A percentile compares a stretch with the other conserved stretches of the same genome.
Evolutionary conservation across 768 basidiomycete genomes (phyloP).

Genomic region (Leccinum longicurvipes): DNA sequence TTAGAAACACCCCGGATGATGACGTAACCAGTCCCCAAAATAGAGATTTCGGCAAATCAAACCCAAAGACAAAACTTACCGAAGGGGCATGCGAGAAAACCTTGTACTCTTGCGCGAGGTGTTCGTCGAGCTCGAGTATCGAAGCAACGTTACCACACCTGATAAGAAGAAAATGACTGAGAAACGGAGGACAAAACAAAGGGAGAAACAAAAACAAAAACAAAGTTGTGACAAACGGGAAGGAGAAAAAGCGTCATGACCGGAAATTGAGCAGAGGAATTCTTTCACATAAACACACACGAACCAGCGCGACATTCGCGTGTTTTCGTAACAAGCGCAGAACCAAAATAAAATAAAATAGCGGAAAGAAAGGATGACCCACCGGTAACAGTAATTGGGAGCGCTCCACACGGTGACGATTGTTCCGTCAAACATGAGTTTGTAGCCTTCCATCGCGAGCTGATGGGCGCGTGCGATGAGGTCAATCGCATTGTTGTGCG

Average conservation of each 20-base stretch:
- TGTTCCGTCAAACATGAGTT: slow-evolving; percentile 92
- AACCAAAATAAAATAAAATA: neutral
- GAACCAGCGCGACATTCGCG: neutral
- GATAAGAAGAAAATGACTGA: neutral
- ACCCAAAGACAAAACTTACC: slow-evolving; percentile 42
- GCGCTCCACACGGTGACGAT: slow-evolving; percentile 99
- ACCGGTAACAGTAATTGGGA: slow-evolving; percentile 98
- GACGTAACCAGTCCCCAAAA: slow-evolving; percentile 4
- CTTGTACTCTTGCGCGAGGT: slow-evolving; percentile 92
- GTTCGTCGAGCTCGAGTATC: slow-evolving; percentile 90
- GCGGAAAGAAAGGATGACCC: slow-evolving; percentile 26
- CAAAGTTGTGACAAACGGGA: slow-evolving; percentile 8
- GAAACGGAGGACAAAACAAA: neutral
- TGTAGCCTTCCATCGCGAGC: slow-evolving; percentile 96
- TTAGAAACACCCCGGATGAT: slow-evolving; percentile 7
- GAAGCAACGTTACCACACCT: slow-evolving; percentile 97
- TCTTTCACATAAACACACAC: slow-evolving; percentile 9
- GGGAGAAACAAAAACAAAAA: neutral
- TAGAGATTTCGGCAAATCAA: neutral
- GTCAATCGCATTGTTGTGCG: slow-evolving; percentile 88
- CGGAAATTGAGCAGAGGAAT: slow-evolving; percentile 21
- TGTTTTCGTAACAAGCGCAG: neutral
- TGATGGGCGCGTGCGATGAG: slow-evolving; percentile 97
- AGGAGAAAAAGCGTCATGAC: slow-evolving; percentile 5
- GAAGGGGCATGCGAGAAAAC: slow-evolving; percentile 90